Base-by-base conservation (phyloP, 1,139 yeast genomes). In the Diutina neorugosa region DNA sequence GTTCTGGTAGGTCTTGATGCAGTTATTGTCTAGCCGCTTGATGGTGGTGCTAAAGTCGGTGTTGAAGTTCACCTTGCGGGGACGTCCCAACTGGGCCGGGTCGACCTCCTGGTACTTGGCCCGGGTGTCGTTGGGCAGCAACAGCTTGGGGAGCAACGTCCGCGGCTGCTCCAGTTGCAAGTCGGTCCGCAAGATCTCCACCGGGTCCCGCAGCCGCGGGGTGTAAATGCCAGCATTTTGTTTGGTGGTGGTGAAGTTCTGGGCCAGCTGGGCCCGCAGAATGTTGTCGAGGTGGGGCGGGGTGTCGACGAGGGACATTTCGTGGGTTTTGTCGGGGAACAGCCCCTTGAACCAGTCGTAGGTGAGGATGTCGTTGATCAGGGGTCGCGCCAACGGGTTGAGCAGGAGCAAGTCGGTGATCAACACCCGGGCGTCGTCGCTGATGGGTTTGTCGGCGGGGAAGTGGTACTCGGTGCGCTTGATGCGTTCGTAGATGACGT, bases 41-140 rank as follows among this genome's bases (percentile, higher is more conserved):
- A 74, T 71, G 9, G 76, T 66, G 48, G 73, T 69, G 25, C 72
- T 63, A 58, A 70, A 74, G 53, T 66, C 70, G 41, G 73, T 65
- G 61, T 69, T 73, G 61, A 75, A 74, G 58, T 72, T 73, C 53
- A 73, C 70, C 58, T 69, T 70, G 59, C 74, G 69, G 43, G 73
- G 68, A 61, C 63, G 66, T 44, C 70, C 77, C 62, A 69, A 66
- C 57, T 63, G 65, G 51, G 67, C 65, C 18, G 42, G 44, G 53
- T 71, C 76, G 55, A 83, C 82, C 63, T 88, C 95, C 66, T 84
- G 86, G 68, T 91, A 91, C 69, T 91, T 91, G 67, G 77, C 84
- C 65, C 83, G 86, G 52, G 96, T 89, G 61, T 90, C 91, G 59
- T 93, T 93, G 16, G 98, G 98, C 31, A 97, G 90, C 63, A 91